Conservation (phyloP, 2,329 filamentous ascomycete species). For the Teratosphaeriaceae sp. region DNA sequence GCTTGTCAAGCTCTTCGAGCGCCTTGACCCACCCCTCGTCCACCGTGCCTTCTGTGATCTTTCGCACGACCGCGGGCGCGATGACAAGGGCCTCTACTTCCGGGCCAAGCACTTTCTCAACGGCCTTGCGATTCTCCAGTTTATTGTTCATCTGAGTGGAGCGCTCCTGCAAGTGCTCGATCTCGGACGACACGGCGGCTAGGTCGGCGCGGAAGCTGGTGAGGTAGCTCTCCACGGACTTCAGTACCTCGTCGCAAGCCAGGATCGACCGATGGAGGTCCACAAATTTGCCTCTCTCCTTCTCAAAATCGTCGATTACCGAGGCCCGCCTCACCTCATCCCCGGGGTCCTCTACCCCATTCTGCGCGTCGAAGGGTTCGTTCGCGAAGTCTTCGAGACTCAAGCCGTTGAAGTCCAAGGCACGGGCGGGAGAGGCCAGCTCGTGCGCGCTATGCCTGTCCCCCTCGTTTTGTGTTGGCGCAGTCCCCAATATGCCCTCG, state of each 20-base stretch:
- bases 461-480: conserved; percentile 7
- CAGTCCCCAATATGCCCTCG: conserved; percentile 50
- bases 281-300: conserved; percentile 77
- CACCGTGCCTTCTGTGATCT: conserved; percentile 81
- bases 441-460: not conserved
- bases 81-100: conserved; percentile 89
- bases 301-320: conserved; percentile 53
- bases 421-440: no score
- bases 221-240: conserved; percentile 87
- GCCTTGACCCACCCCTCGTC: conserved; percentile 85
- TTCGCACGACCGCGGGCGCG: conserved; percentile 73
- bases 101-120: conserved; percentile 81
- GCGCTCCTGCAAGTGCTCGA: conserved; percentile 83
- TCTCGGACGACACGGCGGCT: conserved; percentile 86
- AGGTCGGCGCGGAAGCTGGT: conserved; percentile 91
- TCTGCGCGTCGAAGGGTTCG: conserved; percentile 17
- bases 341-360: no score
- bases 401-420: conserved; percentile 72
- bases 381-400: conserved; percentile 66
- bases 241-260: conserved; percentile 87
- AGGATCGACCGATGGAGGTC: conserved; percentile 82
- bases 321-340: no score
- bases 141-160: conserved; percentile 77
- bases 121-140: conserved; percentile 79
- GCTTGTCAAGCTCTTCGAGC: conserved; percentile 75